Conservation (phyloP, 768 basidiomycete genomes). For the Tubosaeta brunneosetosa region DNA sequence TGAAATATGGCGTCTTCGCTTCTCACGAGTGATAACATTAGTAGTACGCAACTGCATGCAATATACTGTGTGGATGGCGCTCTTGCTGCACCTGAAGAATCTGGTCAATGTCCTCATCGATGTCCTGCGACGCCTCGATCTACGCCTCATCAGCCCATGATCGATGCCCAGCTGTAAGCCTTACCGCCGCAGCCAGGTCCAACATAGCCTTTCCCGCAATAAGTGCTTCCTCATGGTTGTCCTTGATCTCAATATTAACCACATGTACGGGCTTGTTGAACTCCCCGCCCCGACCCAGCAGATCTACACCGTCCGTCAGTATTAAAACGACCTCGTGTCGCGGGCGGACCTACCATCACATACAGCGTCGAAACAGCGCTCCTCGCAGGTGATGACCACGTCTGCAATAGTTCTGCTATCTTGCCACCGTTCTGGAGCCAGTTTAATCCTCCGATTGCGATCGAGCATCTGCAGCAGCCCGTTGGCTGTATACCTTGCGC, state of each 20-base stretch:
- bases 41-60: conserved; percentile 92
- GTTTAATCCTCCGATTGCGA: conserved; percentile 86
- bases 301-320: conserved; percentile 47
- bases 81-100: conserved; percentile 85
- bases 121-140: conserved; percentile 82
- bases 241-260: conserved; percentile 97
- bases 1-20: conserved; percentile 52
- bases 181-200: conserved; percentile 83
- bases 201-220: conserved; percentile 95
- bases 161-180: background rate
- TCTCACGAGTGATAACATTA: conserved; percentile 55
- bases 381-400: conserved; percentile 97
- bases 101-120: conserved; percentile 86
- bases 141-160: conserved; percentile 30
- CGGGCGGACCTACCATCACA: conserved; percentile 74
- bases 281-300: conserved; percentile 84
- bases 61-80: conserved; percentile 84
- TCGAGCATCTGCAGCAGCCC: conserved; percentile 95
- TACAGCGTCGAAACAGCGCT: conserved; percentile 96
- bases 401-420: conserved; percentile 87
- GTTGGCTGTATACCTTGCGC: conserved; percentile 80
- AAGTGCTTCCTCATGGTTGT: conserved; percentile 96
- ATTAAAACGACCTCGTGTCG: conserved; percentile 4
- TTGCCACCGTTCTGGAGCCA: conserved; percentile 96
- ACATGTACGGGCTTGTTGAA: conserved; percentile 92